Percentiles rank a stretch among this genome's conserved stretches.
phyloP scores from a whole-genome alignment of 1,139 yeast species.

The Torulaspora pretoriensis region DNA sequence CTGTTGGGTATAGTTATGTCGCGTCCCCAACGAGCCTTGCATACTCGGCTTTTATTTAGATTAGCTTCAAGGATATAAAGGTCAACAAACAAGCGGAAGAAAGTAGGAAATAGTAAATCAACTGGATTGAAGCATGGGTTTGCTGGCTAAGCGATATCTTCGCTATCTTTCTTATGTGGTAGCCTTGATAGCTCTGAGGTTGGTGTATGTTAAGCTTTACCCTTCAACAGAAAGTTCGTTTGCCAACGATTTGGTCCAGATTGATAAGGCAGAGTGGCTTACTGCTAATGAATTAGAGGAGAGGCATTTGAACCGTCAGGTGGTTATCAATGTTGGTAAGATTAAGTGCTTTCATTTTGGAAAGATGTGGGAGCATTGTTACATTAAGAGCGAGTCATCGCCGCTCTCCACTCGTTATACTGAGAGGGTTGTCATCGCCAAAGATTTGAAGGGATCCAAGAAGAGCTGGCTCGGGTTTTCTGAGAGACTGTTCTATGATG shows the following conservation, averaged over 20 bases:
- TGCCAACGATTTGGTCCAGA: constrained; percentile 1
- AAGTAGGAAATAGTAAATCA: not conserved
- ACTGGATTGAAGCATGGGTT: not conserved
- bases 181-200: not conserved
- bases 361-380: constrained; percentile 16
- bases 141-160: constrained; percentile 5
- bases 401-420: constrained; percentile 1
- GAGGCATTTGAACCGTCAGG: constrained; percentile 3
- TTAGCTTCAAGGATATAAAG: no score
- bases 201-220: not conserved
- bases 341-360: constrained; percentile 24
- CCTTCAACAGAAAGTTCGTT: not conserved
- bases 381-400: constrained; percentile 1
- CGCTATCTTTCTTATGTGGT: constrained; percentile 8
- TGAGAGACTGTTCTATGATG: constrained; percentile 26
- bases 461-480: constrained; percentile 25
- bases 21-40: not conserved
- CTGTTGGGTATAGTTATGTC: no score
- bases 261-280: constrained; percentile 5
- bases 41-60: not conserved
- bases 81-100: not conserved
- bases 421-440: constrained; percentile 15
- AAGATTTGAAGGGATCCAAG: constrained; percentile 25
- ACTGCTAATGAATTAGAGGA: constrained; percentile 5
- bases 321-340: constrained; percentile 22